A percentile compares a stretch with the other conserved stretches of the same genome.
These are phyloP conservation scores for Hyphopichia fennica DNA, from an alignment of 1,139 yeast genomes.

Conservation along the genomic window DNA sequence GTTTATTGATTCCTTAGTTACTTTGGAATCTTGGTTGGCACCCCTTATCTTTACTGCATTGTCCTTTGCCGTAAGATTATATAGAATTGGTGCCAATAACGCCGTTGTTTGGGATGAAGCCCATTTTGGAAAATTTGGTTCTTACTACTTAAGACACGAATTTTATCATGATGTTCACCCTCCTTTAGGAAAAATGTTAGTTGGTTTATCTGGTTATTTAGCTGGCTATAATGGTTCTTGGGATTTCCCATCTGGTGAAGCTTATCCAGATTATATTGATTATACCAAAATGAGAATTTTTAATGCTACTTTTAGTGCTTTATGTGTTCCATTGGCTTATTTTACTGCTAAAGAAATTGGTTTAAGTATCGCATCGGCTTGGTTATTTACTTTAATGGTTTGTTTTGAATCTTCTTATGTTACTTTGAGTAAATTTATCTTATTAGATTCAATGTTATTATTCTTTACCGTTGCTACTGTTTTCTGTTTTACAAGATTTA, in stretches of 20 bases:
- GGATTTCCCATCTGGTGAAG: slow-evolving; percentile 87
- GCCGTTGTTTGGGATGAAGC: slow-evolving; percentile 68
- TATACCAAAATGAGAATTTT: slow-evolving; percentile 91
- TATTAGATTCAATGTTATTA: slow-evolving; percentile 93
- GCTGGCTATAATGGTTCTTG: slow-evolving; percentile 97
- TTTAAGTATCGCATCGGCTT: slow-evolving; percentile 75
- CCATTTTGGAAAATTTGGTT: slow-evolving; percentile 91
- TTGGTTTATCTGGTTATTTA: slow-evolving; percentile 89
- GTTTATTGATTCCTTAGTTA: slow-evolving; percentile 28
- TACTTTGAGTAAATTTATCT: slow-evolving; percentile 86
- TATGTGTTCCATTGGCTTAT: slow-evolving; percentile 92
- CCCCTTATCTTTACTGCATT: slow-evolving; percentile 50
- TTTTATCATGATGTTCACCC: slow-evolving; percentile 99
- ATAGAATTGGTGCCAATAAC: slow-evolving; percentile 49
- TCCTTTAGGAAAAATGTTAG: slow-evolving; percentile 95
- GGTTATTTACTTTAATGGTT: slow-evolving; percentile 89
- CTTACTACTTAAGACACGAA: slow-evolving; percentile 87
- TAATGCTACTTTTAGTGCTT: slow-evolving; percentile 86
- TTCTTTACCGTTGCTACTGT: slow-evolving; percentile 88
- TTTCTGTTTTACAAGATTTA: slow-evolving; percentile 75
- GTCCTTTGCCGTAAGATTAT: slow-evolving; percentile 53
- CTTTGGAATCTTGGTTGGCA: slow-evolving; percentile 37
- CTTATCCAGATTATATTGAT: slow-evolving; percentile 83
- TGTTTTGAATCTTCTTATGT: slow-evolving; percentile 82
- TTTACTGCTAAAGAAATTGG: slow-evolving; percentile 87